Evolutionary conservation across 2,329 filamentous ascomycete species (phyloP).

Genomic region (Colletotrichum lindemuthianum): DNA sequence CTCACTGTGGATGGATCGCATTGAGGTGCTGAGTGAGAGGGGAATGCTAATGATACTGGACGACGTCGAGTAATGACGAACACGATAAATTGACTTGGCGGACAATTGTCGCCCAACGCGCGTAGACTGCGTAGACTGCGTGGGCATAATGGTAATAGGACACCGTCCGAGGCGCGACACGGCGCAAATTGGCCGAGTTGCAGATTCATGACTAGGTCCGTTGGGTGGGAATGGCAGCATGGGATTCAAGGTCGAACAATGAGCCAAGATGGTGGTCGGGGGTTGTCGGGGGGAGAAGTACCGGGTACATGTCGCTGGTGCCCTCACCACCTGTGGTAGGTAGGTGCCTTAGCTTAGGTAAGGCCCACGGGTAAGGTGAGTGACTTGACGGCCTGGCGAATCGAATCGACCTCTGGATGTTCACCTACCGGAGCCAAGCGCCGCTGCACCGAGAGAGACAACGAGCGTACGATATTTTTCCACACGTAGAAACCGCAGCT

Average conservation of each 20-base stretch:
- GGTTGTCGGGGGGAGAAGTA: constrained; percentile 24
- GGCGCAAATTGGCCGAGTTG: constrained; percentile 29
- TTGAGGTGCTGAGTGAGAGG: too few relatives aligned
- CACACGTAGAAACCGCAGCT: background rate
- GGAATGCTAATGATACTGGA: background rate
- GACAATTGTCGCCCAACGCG: constrained; percentile 11
- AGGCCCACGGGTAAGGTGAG: background rate
- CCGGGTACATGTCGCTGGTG: constrained; percentile 13
- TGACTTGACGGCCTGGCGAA: background rate
- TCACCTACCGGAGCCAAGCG: too few relatives aligned
- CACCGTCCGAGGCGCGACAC: constrained; percentile 19
- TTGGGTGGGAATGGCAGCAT: constrained; percentile 19
- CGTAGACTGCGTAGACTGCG: too few relatives aligned
- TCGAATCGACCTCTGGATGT: background rate
- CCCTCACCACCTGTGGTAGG: background rate
- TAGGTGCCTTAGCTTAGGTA: background rate
- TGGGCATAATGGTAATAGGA: too few relatives aligned
- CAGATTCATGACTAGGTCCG: constrained; percentile 18
- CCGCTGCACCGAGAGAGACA: too few relatives aligned
- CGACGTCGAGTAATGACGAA: background rate
- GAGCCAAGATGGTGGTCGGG: too few relatives aligned
- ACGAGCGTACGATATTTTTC: too few relatives aligned
- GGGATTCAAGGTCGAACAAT: constrained; percentile 24
- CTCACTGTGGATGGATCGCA: too few relatives aligned
- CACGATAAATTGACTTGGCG: background rate